phyloP scores from a whole-genome alignment of 208 protist species.

The Strigomonas galati region DNA sequence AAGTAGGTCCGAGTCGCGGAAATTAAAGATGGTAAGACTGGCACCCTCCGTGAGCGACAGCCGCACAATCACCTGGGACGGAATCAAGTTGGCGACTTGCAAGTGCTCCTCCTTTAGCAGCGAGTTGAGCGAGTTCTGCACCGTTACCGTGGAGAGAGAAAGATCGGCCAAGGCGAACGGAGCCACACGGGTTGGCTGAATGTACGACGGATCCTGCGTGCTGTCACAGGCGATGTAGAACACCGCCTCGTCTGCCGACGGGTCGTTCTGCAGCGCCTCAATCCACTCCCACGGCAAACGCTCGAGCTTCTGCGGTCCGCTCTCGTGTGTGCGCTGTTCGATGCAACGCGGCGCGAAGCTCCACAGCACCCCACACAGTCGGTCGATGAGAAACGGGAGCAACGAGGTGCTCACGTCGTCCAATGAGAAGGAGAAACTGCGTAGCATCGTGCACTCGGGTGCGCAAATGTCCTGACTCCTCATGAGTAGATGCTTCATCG shows the following conservation, averaged over 20 bases:
- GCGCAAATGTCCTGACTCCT: constrained; percentile 24
- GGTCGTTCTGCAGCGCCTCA: constrained; percentile 67
- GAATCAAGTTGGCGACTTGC: constrained; percentile 17
- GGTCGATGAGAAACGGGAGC: constrained; percentile 65
- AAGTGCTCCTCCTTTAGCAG: constrained; percentile 51
- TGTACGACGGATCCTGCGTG: not conserved
- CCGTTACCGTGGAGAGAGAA: constrained; percentile 35
- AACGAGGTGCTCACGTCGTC: constrained; percentile 50
- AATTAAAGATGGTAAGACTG: constrained; percentile 59
- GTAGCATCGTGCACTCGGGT: constrained; percentile 59
- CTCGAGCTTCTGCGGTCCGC: constrained; percentile 10
- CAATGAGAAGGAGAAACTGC: constrained; percentile 48
- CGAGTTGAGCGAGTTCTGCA: constrained; percentile 51
- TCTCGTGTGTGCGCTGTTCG: not conserved
- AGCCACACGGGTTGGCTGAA: constrained; percentile 16
- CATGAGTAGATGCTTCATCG: constrained; percentile 23
- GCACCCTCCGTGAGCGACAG: constrained; percentile 61
- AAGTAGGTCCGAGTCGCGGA: constrained; percentile 68
- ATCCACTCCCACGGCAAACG: constrained; percentile 74
- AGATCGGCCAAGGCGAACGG: constrained; percentile 54
- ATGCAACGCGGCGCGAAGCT: constrained; percentile 42
- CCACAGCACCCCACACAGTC: constrained; percentile 55
- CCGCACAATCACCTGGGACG: constrained; percentile 40
- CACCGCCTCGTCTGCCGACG: constrained; percentile 41
- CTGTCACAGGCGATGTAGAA: constrained; percentile 73